Conservation (phyloP, 306 rosid species). For the Acacia crassicarpa region DNA sequence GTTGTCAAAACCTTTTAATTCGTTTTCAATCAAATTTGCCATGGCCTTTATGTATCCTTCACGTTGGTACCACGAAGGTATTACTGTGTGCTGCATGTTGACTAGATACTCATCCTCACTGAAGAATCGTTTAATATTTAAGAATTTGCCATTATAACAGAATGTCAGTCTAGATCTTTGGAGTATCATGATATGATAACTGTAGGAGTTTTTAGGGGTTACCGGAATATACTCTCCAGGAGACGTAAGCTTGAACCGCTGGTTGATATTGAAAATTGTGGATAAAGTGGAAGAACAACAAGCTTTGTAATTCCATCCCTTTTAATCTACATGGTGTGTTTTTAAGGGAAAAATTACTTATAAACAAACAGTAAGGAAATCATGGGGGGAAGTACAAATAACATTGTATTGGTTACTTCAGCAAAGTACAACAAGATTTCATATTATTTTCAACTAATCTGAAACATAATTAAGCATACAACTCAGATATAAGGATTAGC, state of each 20-base stretch:
- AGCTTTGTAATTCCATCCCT: conserved; percentile 85
- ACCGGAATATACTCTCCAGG: conserved; percentile 96
- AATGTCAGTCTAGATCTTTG: conserved; percentile 12
- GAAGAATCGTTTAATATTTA: conserved; percentile 35
- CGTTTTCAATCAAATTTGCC: conserved; percentile 92
- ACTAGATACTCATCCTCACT: conserved; percentile 96
- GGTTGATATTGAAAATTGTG: conserved; percentile 97
- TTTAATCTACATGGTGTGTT: conserved; percentile 65
- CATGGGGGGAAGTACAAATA: neutral
- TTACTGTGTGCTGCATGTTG: conserved; percentile 98
- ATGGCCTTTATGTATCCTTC: conserved; percentile 95
- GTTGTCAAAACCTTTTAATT: conserved; percentile 55
- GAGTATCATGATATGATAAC: conserved; percentile 8
- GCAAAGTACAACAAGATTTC: neutral
- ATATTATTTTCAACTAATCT: conserved; percentile 1
- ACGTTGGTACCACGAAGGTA: conserved; percentile 98
- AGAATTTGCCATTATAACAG: conserved; percentile 24
- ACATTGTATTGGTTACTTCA: neutral
- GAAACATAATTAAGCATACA: neutral
- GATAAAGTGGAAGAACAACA: conserved; percentile 99
- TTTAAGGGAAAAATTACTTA: conserved; percentile 24
- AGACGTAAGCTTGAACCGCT: conserved; percentile 98
- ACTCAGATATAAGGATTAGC: conserved; percentile 19
- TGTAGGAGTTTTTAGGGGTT: conserved; percentile 21
- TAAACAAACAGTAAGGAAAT: conserved; percentile 26